Conservation (phyloP, 202 grass and related monocot species). For the Miscanthus sacchariflorus region DNA sequence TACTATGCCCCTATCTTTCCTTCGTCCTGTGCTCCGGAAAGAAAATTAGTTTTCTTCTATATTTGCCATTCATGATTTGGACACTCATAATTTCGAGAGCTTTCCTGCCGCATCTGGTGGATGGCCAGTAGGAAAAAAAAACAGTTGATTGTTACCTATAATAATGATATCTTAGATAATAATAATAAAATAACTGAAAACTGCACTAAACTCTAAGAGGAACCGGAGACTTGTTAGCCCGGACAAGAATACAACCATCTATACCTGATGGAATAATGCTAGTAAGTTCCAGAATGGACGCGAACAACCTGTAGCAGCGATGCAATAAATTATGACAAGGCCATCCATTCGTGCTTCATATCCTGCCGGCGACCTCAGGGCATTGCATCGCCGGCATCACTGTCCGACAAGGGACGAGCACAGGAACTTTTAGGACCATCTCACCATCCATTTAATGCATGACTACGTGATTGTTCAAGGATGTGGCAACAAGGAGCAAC, state of each 20-base stretch:
- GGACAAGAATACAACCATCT: not conserved
- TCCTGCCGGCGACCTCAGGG: slow-evolving; percentile 18
- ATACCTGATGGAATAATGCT: not conserved
- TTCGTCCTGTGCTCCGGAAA: no score
- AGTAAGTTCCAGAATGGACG: slow-evolving; percentile 17
- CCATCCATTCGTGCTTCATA: not conserved
- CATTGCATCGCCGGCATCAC: not conserved
- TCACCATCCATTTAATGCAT: not conserved
- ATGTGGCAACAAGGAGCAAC: slow-evolving; percentile 1
- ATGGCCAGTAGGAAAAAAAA: slow-evolving; percentile 23
- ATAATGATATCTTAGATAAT: no score
- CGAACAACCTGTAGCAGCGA: not conserved
- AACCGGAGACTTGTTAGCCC: not conserved
- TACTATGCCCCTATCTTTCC: no score
- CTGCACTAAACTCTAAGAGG: not conserved
- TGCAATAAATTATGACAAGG: slow-evolving; percentile 17
- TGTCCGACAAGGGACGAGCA: not conserved
- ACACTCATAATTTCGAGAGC: not conserved
- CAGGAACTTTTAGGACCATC: slow-evolving; percentile 18
- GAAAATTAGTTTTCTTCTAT: no score
- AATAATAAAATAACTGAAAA: slow-evolving; percentile 1
- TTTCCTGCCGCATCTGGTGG: not conserved
- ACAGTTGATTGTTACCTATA: slow-evolving; percentile 14
- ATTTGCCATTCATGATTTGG: no score
- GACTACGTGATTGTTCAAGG: slow-evolving; percentile 21